phyloP scores from a whole-genome alignment of 2,329 filamentous ascomycete genomes.

The Trichoderma sp. region DNA sequence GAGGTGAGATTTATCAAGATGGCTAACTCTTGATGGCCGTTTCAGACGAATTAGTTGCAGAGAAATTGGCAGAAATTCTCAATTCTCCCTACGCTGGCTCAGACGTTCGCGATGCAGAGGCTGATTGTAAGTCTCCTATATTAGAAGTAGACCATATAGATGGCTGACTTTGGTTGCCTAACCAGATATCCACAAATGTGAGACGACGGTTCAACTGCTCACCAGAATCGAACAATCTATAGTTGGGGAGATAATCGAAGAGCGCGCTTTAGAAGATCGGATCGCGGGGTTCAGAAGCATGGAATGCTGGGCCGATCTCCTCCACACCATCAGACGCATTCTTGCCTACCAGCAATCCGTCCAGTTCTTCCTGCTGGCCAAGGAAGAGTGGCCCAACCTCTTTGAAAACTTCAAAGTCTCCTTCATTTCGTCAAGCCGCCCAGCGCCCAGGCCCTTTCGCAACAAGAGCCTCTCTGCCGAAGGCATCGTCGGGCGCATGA shows the following conservation, averaged over 20 bases:
- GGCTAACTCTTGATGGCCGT: not conserved
- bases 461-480: not conserved
- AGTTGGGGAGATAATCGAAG: not conserved
- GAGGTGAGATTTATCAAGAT: too few relatives aligned
- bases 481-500: not conserved
- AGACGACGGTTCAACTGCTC: not conserved
- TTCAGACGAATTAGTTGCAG: not conserved
- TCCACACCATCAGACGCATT: not conserved
- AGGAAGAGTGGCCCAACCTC: not conserved
- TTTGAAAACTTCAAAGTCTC: not conserved
- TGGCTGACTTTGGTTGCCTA: not conserved
- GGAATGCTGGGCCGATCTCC: not conserved
- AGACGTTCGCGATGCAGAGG: not conserved
- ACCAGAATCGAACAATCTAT: not conserved
- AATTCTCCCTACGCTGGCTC: not conserved
- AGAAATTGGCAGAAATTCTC: not conserved
- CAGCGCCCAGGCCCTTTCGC: not conserved
- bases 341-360: not conserved
- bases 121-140: not conserved
- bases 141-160: too few relatives aligned
- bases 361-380: not conserved
- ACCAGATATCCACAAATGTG: not conserved
- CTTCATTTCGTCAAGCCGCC: not conserved
- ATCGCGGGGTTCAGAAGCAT: not conserved
- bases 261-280: not conserved